phyloP scores from a whole-genome alignment of 2,329 filamentous ascomycete species.

The Colletotrichum sublineola region DNA sequence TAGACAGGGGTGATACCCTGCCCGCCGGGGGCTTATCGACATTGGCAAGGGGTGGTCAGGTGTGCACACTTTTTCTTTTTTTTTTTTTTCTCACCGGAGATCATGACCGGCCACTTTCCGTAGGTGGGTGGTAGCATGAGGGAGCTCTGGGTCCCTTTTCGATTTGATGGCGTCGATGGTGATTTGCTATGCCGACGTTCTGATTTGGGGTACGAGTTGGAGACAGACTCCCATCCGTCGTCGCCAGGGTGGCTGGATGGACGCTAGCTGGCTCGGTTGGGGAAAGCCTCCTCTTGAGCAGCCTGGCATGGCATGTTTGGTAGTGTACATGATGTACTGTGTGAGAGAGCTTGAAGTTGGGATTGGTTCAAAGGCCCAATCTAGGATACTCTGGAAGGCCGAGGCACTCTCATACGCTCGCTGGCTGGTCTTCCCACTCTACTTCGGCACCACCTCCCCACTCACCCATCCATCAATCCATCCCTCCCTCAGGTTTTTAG shows the following conservation, averaged over 20 bases:
- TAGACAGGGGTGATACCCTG: constrained; percentile 38
- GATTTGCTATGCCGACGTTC: not conserved
- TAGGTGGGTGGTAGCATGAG: not conserved
- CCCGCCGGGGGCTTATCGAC: not conserved
- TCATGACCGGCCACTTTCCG: constrained; percentile 23
- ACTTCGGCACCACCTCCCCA: too few relatives aligned
- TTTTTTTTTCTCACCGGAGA: not conserved
- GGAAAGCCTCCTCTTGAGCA: constrained; percentile 17
- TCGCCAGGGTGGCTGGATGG: constrained; percentile 9
- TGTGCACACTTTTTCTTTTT: constrained; percentile 25
- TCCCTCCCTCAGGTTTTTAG: constrained; percentile 16
- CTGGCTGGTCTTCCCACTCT: not conserved
- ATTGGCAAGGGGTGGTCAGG: constrained; percentile 40
- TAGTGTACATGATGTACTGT: constrained; percentile 22
- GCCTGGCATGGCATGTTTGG: not conserved
- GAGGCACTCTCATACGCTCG: not conserved
- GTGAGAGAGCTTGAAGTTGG: constrained; percentile 11
- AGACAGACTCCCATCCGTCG: constrained; percentile 17
- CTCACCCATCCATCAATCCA: not conserved
- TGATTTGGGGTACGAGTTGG: constrained; percentile 32
- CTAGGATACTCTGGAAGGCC: constrained; percentile 15
- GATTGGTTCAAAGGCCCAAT: constrained; percentile 16
- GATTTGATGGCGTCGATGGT: constrained; percentile 9
- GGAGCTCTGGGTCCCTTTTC: constrained; percentile 4
- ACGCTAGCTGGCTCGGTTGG: constrained; percentile 23